Percentiles rank a stretch among this genome's conserved stretches.
phyloP scores from a whole-genome alignment of 192 early-diverging fungal genomes.

The Podila minutissima region DNA sequence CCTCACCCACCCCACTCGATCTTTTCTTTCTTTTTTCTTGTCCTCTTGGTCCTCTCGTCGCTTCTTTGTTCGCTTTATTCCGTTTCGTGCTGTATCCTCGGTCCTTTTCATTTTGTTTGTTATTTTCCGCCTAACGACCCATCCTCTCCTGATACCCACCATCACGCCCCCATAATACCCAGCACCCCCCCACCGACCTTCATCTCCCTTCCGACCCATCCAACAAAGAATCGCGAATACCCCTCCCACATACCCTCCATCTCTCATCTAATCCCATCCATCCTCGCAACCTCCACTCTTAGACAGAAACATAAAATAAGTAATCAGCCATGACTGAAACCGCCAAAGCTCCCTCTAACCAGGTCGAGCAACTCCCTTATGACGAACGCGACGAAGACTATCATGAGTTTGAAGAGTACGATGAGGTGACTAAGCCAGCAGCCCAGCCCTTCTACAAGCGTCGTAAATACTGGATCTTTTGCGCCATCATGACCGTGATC shows the following conservation, averaged over 20 bases:
- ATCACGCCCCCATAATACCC: too few species aligned
- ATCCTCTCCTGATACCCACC: not conserved
- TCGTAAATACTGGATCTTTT: conserved; percentile 65
- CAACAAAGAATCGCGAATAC: conserved; percentile 4
- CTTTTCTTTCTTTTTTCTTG: conserved; percentile 10
- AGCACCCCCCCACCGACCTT: not conserved
- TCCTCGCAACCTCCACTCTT: not conserved
- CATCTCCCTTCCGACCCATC: conserved; percentile 3
- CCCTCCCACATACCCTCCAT: not conserved
- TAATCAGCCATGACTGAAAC: conserved; percentile 14
- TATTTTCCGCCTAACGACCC: not conserved
- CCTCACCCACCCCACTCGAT: not conserved
- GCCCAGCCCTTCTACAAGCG: conserved; percentile 58
- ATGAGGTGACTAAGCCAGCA: conserved; percentile 49
- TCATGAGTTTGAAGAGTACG: conserved; percentile 51
- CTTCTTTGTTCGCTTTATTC: conserved; percentile 17
- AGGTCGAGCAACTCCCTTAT: conserved; percentile 49
- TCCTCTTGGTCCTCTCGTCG: conserved; percentile 19
- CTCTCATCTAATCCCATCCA: not conserved
- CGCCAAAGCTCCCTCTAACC: conserved; percentile 27
- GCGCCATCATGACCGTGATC: conserved; percentile 57
- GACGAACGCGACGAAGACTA: conserved; percentile 48
- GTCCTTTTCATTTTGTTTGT: not conserved
- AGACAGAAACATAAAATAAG: not conserved
- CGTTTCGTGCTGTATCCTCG: conserved; percentile 3